These are phyloP conservation scores for Sclerotinia glacialis DNA, from an alignment of 2,329 filamentous ascomycete genomes.

Conservation along the genomic window DNA sequence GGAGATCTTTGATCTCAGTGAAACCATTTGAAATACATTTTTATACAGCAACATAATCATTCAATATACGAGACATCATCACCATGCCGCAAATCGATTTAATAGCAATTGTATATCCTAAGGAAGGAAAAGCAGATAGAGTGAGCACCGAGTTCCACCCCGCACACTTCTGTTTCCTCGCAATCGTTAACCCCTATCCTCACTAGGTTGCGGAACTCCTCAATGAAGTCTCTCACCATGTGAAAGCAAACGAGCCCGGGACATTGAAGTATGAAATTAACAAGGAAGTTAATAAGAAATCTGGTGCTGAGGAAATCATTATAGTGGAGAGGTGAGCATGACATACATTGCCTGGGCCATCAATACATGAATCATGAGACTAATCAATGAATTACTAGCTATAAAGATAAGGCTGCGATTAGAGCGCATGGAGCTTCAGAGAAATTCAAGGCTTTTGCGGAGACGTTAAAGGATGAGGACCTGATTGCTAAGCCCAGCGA, in stretches of 20 bases:
- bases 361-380: background rate
- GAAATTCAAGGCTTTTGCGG: slow-evolving; percentile 29
- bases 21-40: background rate
- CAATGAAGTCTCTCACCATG: slow-evolving; percentile 27
- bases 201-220: slow-evolving; percentile 35
- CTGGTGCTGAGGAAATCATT: slow-evolving; percentile 35
- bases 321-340: slow-evolving; percentile 36
- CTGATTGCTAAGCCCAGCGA: slow-evolving; percentile 30
- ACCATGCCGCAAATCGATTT: slow-evolving; percentile 33
- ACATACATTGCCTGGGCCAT: background rate
- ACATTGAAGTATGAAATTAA: slow-evolving; percentile 35
- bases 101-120: slow-evolving; percentile 33
- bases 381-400: slow-evolving; percentile 26
- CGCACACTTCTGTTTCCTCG: too few species aligned
- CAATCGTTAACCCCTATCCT: background rate
- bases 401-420: slow-evolving; percentile 35
- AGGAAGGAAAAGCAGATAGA: slow-evolving; percentile 34
- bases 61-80: slow-evolving; percentile 23
- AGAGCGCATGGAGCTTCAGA: slow-evolving; percentile 31
- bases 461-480: slow-evolving; percentile 32
- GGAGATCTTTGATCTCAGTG: background rate
- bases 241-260: slow-evolving; percentile 34
- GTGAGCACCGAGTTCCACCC: slow-evolving; percentile 24
- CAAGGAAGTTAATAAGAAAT: slow-evolving; percentile 31
- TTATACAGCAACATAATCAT: background rate